Base-by-base conservation (phyloP, 768 basidiomycete genomes). In the Amanita phalloides region DNA sequence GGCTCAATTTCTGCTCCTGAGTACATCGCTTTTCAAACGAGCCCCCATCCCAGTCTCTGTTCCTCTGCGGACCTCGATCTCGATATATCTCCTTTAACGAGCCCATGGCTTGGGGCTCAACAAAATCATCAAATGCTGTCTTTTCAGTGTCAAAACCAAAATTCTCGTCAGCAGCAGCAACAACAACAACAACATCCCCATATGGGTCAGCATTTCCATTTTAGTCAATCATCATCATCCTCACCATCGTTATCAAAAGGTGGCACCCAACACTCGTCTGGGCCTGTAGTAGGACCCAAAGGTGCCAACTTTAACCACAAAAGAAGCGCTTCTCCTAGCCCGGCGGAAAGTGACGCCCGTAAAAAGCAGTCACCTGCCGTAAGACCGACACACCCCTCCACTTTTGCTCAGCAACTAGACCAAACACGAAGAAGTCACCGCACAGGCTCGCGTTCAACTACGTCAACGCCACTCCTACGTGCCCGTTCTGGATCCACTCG, bases 11-110 rank as follows among this genome's bases (percentile, higher is more conserved):
- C 86, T 11, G 85, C 87, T 0, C 86, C 87, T 0, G 85, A 84
- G 11, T 77, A 86, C 50, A 71, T 90, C 30, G 87, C 81, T 3
- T 90, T 90, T 60, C 71, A 70, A 9, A 71, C 64, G n/a, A 72
- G 58, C 56, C 61, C 55, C 25, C 48, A 50, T 20, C 14, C 42
- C 21, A 28, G 57, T 45, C 45, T 60, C 67, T 1, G 64, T 74
- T 10, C 66, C 72, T 2, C 73, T 73, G 14, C 70, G 20, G 80
- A 86, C 51, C 64, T 85, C 25, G 86, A 84, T 53, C 73, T 82
- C 53, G 84, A 90, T 54, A 79, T 90, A 45, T 87, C 86, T 1
- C 87, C 88, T 0, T 68, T 90, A 20, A 86, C 86, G 0, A 89
- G 86, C 56, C 87, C 87, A 1, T 89, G 87, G 85, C 72, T 90